Evolutionary conservation across 2,329 filamentous ascomycete genomes (phyloP).

Genomic region (Aspergillus floridensis): DNA sequence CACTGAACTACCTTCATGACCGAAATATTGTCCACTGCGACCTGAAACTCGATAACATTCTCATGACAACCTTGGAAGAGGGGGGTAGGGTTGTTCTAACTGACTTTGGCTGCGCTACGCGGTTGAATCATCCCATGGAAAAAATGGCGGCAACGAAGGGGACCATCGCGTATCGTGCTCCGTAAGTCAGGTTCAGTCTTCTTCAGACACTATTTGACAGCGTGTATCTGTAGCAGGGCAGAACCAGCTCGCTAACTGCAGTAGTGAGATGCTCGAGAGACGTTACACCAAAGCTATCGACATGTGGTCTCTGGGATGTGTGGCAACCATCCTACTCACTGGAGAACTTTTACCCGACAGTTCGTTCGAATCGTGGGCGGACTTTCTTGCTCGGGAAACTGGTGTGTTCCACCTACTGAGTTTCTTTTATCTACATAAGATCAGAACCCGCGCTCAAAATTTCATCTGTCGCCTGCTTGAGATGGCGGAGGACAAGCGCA

Average conservation of each 20-base stretch:
- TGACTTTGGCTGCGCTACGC: conserved; percentile 58
- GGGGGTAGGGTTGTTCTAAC: conserved; percentile 57
- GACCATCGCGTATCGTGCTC: conserved; percentile 58
- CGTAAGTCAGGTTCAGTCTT: conserved; percentile 45
- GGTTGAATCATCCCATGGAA: conserved; percentile 24
- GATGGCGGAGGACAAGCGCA: conserved; percentile 49
- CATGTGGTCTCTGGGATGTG: conserved; percentile 61
- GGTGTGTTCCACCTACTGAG: conserved; percentile 47
- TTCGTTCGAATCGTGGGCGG: conserved; percentile 26
- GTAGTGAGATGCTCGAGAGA: conserved; percentile 17
- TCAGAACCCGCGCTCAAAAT: conserved; percentile 48
- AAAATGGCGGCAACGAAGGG: conserved; percentile 57
- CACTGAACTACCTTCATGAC: conserved; percentile 57
- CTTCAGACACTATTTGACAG: neutral
- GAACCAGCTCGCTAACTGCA: conserved; percentile 14
- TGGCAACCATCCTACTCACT: conserved; percentile 53
- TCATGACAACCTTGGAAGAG: conserved; percentile 54
- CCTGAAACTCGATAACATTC: conserved; percentile 63
- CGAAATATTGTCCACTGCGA: conserved; percentile 59
- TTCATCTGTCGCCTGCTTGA: conserved; percentile 55
- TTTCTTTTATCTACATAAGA: conserved; percentile 42
- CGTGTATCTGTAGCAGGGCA: too few species aligned
- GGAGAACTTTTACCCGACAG: conserved; percentile 50
- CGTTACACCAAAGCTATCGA: conserved; percentile 61
- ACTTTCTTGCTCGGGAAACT: conserved; percentile 35